Evolutionary conservation across 331 rosid species (phyloP), one percentile per base, ranked within the genome.

Genomic region (Dryas integrifolia): DNA sequence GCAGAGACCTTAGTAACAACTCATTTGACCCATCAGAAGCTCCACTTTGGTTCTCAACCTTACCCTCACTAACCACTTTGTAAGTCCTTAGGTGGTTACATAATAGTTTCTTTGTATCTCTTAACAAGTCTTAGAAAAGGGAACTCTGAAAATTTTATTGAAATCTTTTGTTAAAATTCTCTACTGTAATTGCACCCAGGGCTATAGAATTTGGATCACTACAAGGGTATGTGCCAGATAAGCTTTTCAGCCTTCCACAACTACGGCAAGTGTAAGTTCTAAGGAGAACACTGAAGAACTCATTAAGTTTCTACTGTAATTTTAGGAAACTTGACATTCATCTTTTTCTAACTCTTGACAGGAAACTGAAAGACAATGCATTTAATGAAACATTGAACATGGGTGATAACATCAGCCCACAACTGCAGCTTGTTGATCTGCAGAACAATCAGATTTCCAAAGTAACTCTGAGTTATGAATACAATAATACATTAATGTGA

Each of bases 1-100:
- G 15, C 77, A 88, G 97, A 79, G 98, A 94, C 85, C 89, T 94
- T 47, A 91, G 96, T 73, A 91, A 85, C 83, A 88, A 94, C 87
- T 75, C 85, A 49, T 91, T 94, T 83, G 85, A 77, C 52, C 64
- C 91, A 60, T 82, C 92, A 13, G 83, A 73, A 73, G 86, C 90
- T 72, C 97, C 98, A 2, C 15, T 9, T 71, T 94, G 98, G 97
- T 83, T 94, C 84, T 69, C 87, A 62, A 67, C 79, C 80, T 81
- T 88, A 48, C 76, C 79, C 65, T 56, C 87, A 60, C 97, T 94
- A 65, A 88, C 96, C 57, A 89, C 91, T 45, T 64, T 94, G 98
- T 94, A 88, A 81, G 96, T 81, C 60, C 58, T 65, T 45, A 7
- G 39, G 41, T 12, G 45, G 48, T 65, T 35, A 47, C 9, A 38